Evolutionary conservation across 2,329 filamentous ascomycete species (phyloP), one percentile per base, ranked within the genome.

Genomic region (Dothidotthia symphoricarpi): DNA sequence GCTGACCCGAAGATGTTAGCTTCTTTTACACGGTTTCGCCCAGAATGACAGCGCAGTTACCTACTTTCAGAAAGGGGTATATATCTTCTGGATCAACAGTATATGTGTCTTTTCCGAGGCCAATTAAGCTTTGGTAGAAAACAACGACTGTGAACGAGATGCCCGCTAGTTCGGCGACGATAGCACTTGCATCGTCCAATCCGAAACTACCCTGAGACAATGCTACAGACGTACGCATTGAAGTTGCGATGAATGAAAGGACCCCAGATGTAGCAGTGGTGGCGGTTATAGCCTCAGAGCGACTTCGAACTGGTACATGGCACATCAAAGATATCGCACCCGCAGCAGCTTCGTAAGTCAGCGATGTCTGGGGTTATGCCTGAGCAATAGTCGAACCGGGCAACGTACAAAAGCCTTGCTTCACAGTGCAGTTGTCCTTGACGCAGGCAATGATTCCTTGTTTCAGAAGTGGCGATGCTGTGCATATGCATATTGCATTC

Each of bases 61-160:
- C n/a, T n/a, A 41, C 43, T 32, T 35, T 40, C 12, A 63, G 50
- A 13, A 78, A 72, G 0, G 49, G 47, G 11, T 66, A 70, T 26
- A 78, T 65, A n/a, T 66, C 49, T 0, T 61, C 51, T 0, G 58
- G 46, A 0, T 59, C 42, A 3, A 77, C 43, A 0, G 71, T 73
- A 74, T 74, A 77, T 13, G 33, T 33, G 4, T 39, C 36, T 24
- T 19, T 28, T 11, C 34, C 34, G 4, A 36, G 12, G 6, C 34
- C 34, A 7, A 32, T 22, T 17, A 28, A 9, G 24, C 35, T 16
- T 24, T 9, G 3, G 13, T 24, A 5, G 16, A 24, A n/a, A 38
- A 24, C 19, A 29, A 19, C 32, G 9, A 26, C 7, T 16, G 35
- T 24, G n/a, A 19, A 24, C 13, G 27, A 14, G 4, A 35, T 15